Conservation (phyloP, 1,284 basidiomycete genomes). For the Ceratobasidium sp. region DNA sequence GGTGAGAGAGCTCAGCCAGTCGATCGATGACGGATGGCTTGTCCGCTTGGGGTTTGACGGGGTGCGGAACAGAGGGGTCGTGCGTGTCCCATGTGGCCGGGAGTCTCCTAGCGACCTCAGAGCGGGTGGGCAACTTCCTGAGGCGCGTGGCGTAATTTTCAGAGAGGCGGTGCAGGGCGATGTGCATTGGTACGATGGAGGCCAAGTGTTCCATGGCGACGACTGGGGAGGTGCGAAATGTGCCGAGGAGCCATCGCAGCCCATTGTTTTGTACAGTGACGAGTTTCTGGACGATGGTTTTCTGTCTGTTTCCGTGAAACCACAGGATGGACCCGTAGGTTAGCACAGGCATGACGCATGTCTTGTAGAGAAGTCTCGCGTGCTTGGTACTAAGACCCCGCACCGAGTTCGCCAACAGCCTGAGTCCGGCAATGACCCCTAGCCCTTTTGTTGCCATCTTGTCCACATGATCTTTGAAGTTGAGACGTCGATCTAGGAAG, state of each 20-base stretch:
- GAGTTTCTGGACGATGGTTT: not conserved
- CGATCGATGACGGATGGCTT: too few species aligned
- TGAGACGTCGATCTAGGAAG: constrained; percentile 36
- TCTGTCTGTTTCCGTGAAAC: not conserved
- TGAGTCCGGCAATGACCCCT: constrained; percentile 53
- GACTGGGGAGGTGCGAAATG: not conserved
- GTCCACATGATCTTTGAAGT: constrained; percentile 37
- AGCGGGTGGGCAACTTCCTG: not conserved
- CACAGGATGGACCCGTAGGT: constrained; percentile 1
- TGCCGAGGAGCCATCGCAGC: not conserved
- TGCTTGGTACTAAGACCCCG: not conserved
- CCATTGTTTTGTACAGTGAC: not conserved
- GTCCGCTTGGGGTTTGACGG: too few species aligned
- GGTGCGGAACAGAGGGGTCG: too few species aligned
- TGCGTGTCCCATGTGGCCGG: not conserved
- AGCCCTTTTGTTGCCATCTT: constrained; percentile 51
- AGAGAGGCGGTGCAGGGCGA: not conserved
- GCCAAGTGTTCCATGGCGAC: not conserved
- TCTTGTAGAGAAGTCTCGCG: not conserved
- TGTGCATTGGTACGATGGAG: not conserved
- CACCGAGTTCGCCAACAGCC: not conserved
- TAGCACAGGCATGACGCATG: not conserved
- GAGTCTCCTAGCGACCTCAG: not conserved
- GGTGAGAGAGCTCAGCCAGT: too few species aligned
- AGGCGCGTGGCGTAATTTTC: not conserved